These are phyloP conservation scores for Manihot esculenta DNA, from an alignment of 441 rosid genomes.

Conservation along the genomic window DNA sequence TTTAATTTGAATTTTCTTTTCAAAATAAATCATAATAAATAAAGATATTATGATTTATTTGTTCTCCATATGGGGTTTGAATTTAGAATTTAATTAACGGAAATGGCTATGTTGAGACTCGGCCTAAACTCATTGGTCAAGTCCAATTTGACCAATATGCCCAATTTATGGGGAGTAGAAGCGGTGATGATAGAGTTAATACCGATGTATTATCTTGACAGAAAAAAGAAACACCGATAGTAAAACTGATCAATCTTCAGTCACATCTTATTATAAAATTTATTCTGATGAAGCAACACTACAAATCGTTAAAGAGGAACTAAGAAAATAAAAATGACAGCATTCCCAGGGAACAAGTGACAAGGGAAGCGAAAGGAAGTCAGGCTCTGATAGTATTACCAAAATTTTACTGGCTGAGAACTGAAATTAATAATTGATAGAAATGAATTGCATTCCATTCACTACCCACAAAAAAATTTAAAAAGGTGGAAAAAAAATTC, in stretches of 20 bases:
- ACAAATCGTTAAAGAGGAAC: background rate
- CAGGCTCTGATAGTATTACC: background rate
- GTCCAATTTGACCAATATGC: too few relatives aligned
- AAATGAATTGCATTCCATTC: background rate
- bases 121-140: too few relatives aligned
- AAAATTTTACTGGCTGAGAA: background rate
- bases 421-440: background rate
- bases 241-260: background rate
- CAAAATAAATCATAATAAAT: too few relatives aligned
- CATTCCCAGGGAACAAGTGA: background rate
- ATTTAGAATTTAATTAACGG: too few relatives aligned
- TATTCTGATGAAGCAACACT: background rate
- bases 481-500: background rate
- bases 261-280: background rate
- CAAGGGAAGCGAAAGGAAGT: background rate
- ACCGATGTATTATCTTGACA: too few relatives aligned
- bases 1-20: too few relatives aligned
- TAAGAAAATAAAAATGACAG: background rate
- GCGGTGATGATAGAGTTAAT: too few relatives aligned
- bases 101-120: too few relatives aligned
- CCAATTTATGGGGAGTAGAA: too few relatives aligned
- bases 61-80: too few relatives aligned
- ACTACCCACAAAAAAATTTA: background rate
- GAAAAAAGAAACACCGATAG: too few relatives aligned
- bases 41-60: too few relatives aligned